These are phyloP conservation scores for Lentinula raphanica DNA, from an alignment of 768 basidiomycete species.

Conservation along the genomic window DNA sequence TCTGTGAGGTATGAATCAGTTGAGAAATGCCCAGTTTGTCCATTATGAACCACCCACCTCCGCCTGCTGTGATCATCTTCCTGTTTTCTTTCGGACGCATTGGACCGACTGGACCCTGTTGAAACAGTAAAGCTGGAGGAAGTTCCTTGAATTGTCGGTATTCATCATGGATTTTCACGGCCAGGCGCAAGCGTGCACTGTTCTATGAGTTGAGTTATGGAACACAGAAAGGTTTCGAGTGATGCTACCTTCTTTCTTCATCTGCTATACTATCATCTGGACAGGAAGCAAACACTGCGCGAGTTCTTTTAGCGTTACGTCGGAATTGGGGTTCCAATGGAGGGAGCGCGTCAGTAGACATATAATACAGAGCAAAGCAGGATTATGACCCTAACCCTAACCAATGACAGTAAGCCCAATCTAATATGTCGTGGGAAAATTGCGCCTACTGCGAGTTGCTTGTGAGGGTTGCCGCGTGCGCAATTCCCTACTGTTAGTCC, in stretches of 20 bases:
- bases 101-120: conserved; percentile 80
- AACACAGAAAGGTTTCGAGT: not conserved
- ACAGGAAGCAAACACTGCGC: conserved; percentile 62
- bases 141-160: conserved; percentile 83
- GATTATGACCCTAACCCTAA: not conserved
- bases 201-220: not conserved
- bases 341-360: conserved; percentile 51
- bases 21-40: too few relatives aligned
- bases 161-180: conserved; percentile 86
- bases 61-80: conserved; percentile 70
- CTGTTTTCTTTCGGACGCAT: conserved; percentile 59
- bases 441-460: not conserved
- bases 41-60: conserved; percentile 37
- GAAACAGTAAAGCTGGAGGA: conserved; percentile 72
- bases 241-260: conserved; percentile 64
- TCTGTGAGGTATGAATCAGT: conserved; percentile 9
- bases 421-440: not conserved
- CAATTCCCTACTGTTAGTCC: conserved; percentile 3
- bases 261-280: conserved; percentile 56
- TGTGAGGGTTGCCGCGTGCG: too few relatives aligned
- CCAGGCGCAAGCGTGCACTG: conserved; percentile 67
- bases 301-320: conserved; percentile 64
- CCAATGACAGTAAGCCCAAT: not conserved
- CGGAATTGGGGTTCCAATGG: conserved; percentile 63
- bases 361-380: conserved; percentile 7